A percentile compares a stretch with the other conserved stretches of the same genome.
phyloP scores from a whole-genome alignment of 345 rosid species.

The Orychophragmus violaceus region DNA sequence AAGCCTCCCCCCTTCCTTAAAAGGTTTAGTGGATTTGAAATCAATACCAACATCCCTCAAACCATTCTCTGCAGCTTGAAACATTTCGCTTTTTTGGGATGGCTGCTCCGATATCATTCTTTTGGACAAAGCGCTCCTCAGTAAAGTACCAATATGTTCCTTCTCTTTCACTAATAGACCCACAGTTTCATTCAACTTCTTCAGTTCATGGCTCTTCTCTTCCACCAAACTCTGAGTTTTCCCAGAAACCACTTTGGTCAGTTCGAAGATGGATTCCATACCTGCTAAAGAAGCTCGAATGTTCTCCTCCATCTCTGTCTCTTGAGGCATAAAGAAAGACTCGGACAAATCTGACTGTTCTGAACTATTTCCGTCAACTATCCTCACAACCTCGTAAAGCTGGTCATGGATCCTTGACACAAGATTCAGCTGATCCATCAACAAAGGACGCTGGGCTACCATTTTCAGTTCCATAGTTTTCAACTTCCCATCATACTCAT shows the following conservation, averaged over 20 bases:
- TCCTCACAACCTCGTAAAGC: slow-evolving; percentile 50
- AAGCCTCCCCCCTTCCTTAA: slow-evolving; percentile 37
- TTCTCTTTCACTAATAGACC: slow-evolving; percentile 70
- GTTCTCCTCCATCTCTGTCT: slow-evolving; percentile 76
- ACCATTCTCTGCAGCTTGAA: slow-evolving; percentile 87
- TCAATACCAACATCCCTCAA: slow-evolving; percentile 68
- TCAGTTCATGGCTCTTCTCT: slow-evolving; percentile 57
- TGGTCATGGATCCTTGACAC: slow-evolving; percentile 73
- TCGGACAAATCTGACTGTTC: slow-evolving; percentile 73
- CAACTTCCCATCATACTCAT: slow-evolving; percentile 70
- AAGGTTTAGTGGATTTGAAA: slow-evolving; percentile 48
- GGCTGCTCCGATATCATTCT: slow-evolving; percentile 47
- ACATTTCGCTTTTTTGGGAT: slow-evolving; percentile 53
- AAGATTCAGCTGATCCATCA: slow-evolving; percentile 76
- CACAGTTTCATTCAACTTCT: slow-evolving; percentile 66
- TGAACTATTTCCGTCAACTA: slow-evolving; percentile 50
- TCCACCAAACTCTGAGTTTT: slow-evolving; percentile 58
- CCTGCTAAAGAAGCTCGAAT: slow-evolving; percentile 87
- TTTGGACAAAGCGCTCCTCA: slow-evolving; percentile 81
- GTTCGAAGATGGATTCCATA: slow-evolving; percentile 73
- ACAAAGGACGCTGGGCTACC: slow-evolving; percentile 61
- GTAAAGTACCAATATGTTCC: slow-evolving; percentile 79
- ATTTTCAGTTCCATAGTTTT: slow-evolving; percentile 53
- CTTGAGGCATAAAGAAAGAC: slow-evolving; percentile 81
- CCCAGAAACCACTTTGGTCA: slow-evolving; percentile 50